Evolutionary conservation across 257 asterid species (phyloP).

Genomic region (Fraxinus cuspidata): DNA sequence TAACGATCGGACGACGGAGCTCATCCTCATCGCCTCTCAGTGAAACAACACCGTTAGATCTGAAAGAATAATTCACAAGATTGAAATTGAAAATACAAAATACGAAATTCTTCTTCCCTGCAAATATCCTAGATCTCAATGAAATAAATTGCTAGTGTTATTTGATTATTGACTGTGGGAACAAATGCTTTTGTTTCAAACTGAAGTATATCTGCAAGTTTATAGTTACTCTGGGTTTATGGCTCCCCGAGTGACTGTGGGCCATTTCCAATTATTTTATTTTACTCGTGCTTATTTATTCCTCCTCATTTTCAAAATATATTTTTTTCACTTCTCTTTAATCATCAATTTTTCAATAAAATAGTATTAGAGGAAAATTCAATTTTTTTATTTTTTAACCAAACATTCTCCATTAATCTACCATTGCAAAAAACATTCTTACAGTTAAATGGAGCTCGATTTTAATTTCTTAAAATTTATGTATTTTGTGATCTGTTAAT

Average conservation of each 20-base stretch:
- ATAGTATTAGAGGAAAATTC: too few relatives aligned
- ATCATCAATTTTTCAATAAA: too few relatives aligned
- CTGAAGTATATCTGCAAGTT: neutral
- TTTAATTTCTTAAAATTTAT: too few relatives aligned
- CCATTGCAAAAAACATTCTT: too few relatives aligned
- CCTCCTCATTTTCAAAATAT: too few relatives aligned
- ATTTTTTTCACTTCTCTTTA: too few relatives aligned
- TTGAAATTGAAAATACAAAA: conserved; percentile 7
- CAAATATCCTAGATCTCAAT: conserved; percentile 40
- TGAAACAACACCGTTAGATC: conserved; percentile 36
- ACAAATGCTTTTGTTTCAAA: neutral
- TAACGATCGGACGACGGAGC: conserved; percentile 42
- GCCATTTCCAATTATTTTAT: neutral
- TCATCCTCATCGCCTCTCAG: conserved; percentile 58
- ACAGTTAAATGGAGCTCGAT: too few relatives aligned
- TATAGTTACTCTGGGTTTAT: conserved; percentile 29
- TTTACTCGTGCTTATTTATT: too few relatives aligned
- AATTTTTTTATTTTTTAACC: too few relatives aligned
- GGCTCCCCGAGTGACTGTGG: conserved; percentile 24
- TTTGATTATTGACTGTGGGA: conserved; percentile 3
- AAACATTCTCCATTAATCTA: too few relatives aligned
- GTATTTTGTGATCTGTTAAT: too few relatives aligned
- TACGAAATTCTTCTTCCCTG: neutral
- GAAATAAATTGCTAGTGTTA: neutral
- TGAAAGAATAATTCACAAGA: conserved; percentile 25